Base-by-base conservation (phyloP, 2,329 filamentous ascomycete genomes). In the Seiridium cupressi region DNA sequence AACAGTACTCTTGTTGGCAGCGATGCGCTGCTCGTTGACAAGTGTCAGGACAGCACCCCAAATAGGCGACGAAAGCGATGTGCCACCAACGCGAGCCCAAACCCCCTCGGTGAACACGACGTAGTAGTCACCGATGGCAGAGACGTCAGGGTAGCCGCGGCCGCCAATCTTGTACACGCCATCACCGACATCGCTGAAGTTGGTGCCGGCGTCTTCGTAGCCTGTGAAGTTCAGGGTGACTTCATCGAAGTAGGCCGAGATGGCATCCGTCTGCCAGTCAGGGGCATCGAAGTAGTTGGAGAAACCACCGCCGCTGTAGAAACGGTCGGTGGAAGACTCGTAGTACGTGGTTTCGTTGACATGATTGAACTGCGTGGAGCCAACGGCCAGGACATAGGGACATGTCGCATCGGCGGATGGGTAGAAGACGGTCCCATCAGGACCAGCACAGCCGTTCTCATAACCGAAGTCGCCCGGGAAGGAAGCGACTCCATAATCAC, bases 31-130 rank as follows among this genome's bases (percentile, higher is more conserved):
- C 65, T 89, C 86, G 65, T 90, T 90, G 59, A 90, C 73, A 3
- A 90, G 78, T 1, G 83, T 77, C 46, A 90, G 75, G 53, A 90
- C 77, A 5, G 79, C 82, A 0, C 84, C 82, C 32, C 85, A 84
- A 0, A 84, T 74, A 0, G 89, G 89, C 1, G 83, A 73, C 0
- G 86, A 81, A 38, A 85, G 82, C 32, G 78, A 81, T 3, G 81
- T 84, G 9, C 84, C 84, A n/a, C 77, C 79, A 32, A 70, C 63
- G 13, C 62, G 63, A 26, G 64, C 65, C 64, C 67, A 83, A 67
- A 5, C 66, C 62, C 64, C 71, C 55, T 67, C 65, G 13, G 67
- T 60, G 3, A 67, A 64, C 2, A 72, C 64, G 5, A 71, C 60
- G 49, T 69, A 67, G 18, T 67, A 66, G 54, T 72, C 80, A 2